Conservation (phyloP, 495 filamentous ascomycete genomes). For the Penicillium cosmopolitanum region DNA sequence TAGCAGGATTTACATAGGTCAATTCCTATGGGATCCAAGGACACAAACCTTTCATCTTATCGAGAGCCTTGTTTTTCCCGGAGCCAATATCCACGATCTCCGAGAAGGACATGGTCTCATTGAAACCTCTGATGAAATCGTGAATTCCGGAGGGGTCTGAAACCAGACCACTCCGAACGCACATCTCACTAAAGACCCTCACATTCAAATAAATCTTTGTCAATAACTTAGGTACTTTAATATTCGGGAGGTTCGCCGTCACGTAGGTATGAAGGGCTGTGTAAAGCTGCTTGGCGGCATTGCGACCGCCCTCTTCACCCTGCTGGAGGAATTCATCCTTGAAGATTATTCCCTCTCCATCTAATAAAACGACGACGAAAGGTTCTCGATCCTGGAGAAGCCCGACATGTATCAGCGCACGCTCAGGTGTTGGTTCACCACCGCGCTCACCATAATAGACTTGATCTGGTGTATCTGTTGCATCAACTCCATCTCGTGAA, state of each 20-base stretch:
- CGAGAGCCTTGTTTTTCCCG: conserved; percentile 69
- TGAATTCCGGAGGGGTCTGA: conserved; percentile 55
- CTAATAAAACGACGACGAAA: conserved; percentile 75
- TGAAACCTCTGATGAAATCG: conserved; percentile 78
- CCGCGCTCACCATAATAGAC: conserved; percentile 50
- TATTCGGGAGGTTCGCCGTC: conserved; percentile 45
- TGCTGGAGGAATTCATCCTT: conserved; percentile 63
- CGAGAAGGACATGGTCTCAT: conserved; percentile 67
- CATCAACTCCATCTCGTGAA: conserved; percentile 57
- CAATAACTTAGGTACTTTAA: conserved; percentile 63
- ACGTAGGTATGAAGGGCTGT: conserved; percentile 54
- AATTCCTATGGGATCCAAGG: conserved; percentile 5
- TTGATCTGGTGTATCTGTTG: conserved; percentile 53
- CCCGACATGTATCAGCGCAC: conserved; percentile 30
- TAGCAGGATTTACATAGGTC: conserved; percentile 1
- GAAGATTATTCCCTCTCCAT: conserved; percentile 81
- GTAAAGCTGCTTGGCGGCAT: conserved; percentile 66
- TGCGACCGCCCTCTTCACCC: conserved; percentile 71
- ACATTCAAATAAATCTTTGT: conserved; percentile 73
- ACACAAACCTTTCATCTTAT: conserved; percentile 71
- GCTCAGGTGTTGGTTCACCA: conserved; percentile 3
- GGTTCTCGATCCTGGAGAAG: conserved; percentile 67
- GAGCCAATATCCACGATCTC: conserved; percentile 77
- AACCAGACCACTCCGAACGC: conserved; percentile 58
- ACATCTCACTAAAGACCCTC: conserved; percentile 62